Conservation (phyloP, 2,329 filamentous ascomycete species). For the Colletotrichum tropicale region DNA sequence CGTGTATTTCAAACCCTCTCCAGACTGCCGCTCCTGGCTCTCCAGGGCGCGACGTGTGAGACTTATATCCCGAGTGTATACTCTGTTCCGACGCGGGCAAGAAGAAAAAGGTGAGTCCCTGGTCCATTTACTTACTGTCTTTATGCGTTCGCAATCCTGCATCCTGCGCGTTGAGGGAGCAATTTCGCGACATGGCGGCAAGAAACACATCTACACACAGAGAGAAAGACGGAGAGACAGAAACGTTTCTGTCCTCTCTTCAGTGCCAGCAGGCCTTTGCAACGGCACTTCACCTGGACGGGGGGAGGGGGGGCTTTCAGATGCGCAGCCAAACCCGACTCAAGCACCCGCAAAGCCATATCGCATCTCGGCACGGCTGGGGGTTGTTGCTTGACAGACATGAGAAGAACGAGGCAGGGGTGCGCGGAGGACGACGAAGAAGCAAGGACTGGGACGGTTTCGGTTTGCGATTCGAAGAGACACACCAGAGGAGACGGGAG, state of each 20-base stretch:
- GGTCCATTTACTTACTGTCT: neutral
- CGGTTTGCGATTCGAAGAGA: neutral
- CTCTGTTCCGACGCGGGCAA: slow-evolving; percentile 4
- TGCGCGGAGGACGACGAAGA: neutral
- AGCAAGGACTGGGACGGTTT: slow-evolving; percentile 7
- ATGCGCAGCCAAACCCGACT: slow-evolving; percentile 8
- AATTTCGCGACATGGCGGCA: neutral
- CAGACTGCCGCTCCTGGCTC: slow-evolving; percentile 48
- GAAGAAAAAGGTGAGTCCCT: slow-evolving; percentile 3
- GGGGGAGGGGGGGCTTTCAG: neutral
- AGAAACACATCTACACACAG: neutral
- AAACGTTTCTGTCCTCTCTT: neutral
- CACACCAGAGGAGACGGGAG: neutral
- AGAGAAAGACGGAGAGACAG: neutral
- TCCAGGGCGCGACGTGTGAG: slow-evolving; percentile 50
- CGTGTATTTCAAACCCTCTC: slow-evolving; percentile 33
- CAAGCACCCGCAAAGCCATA: neutral
- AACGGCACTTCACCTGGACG: neutral
- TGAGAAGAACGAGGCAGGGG: neutral
- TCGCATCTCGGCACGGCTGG: neutral
- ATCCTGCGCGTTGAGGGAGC: neutral
- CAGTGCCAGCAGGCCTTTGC: neutral
- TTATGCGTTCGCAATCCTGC: neutral
- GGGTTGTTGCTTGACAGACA: neutral
- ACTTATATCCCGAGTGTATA: slow-evolving; percentile 15